phyloP scores from a whole-genome alignment of 2,329 filamentous ascomycete genomes.

The Ceratocystis variospora region DNA sequence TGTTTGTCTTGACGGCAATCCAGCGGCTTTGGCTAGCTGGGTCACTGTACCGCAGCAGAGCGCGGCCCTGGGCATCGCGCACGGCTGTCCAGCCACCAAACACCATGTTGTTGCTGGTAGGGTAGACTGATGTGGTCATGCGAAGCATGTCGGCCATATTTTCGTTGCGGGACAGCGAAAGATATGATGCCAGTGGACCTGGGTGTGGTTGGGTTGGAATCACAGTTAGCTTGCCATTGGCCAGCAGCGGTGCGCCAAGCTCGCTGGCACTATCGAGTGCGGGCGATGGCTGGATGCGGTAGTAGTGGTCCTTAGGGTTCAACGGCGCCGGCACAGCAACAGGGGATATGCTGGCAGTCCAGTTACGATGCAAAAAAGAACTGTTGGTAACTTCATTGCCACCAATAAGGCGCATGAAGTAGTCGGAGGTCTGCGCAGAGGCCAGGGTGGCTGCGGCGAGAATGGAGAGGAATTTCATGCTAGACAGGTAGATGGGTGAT shows the following conservation, averaged over 20 bases:
- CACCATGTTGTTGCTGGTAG: conserved; percentile 7
- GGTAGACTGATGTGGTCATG: conserved; percentile 9
- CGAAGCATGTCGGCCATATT: conserved; percentile 7
- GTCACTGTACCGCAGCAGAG: conserved; percentile 13
- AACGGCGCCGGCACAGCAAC: conserved; percentile 13
- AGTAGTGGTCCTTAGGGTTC: conserved; percentile 17
- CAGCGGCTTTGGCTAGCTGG: conserved; percentile 7
- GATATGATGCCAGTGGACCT: conserved; percentile 10
- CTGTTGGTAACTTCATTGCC: conserved; percentile 16
- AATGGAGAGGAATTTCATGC: conserved; percentile 3
- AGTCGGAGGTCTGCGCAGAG: conserved; percentile 15
- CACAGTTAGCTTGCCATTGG: conserved; percentile 9
- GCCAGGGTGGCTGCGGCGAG: not conserved
- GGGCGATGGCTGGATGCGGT: conserved; percentile 14
- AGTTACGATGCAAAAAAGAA: conserved; percentile 16
- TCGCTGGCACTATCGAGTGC: conserved; percentile 4
- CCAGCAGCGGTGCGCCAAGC: not conserved
- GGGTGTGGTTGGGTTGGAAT: conserved; percentile 16
- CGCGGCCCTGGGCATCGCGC: conserved; percentile 1
- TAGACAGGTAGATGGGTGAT: not conserved
- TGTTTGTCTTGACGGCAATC: conserved; percentile 18
- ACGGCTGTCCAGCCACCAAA: conserved; percentile 11
- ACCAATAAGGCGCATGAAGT: conserved; percentile 17
- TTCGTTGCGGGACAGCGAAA: conserved; percentile 6
- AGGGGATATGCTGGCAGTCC: conserved; percentile 13